phyloP scores from a whole-genome alignment of 2,329 filamentous ascomycete species.

The Phyllosticta paracitricarpa region DNA sequence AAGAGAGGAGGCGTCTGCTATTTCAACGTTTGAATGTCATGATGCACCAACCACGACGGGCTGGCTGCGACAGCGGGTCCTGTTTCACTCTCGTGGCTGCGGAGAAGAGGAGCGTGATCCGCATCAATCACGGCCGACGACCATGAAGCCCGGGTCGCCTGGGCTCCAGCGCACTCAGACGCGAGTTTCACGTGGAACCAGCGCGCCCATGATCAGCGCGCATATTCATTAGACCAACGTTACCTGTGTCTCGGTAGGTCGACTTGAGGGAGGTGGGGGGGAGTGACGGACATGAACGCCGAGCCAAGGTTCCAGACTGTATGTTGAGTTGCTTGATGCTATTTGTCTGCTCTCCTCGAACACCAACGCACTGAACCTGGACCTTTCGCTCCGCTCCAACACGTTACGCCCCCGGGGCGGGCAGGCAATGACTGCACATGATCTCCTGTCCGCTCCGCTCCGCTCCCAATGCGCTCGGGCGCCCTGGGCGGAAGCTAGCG shows the following conservation, averaged over 20 bases:
- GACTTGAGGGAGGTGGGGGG: too few relatives aligned
- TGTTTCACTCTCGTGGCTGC: constrained; percentile 9
- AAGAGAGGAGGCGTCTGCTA: neutral
- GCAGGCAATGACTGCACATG: too few relatives aligned
- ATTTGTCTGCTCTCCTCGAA: too few relatives aligned
- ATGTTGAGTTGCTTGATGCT: too few relatives aligned
- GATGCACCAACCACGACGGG: constrained; percentile 1
- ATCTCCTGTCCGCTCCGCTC: too few relatives aligned
- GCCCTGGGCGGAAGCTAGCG: too few relatives aligned
- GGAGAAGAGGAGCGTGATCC: constrained; percentile 8
- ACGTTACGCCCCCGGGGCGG: too few relatives aligned
- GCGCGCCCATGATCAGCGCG: constrained; percentile 3
- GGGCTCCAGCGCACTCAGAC: constrained; percentile 4
- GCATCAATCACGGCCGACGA: constrained; percentile 6
- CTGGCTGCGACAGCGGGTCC: constrained; percentile 7
- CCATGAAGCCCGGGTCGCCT: constrained; percentile 4
- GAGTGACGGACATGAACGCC: too few relatives aligned
- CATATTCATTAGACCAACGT: neutral
- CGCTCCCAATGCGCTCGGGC: too few relatives aligned
- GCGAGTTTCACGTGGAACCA: constrained; percentile 4
- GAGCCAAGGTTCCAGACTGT: too few relatives aligned
- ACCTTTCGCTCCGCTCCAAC: too few relatives aligned
- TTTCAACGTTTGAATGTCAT: neutral
- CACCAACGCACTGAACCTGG: too few relatives aligned
- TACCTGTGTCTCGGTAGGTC: neutral